Evolutionary conservation across 2,329 filamentous ascomycete species (phyloP).

Genomic region (Keithomyces neogunnii): DNA sequence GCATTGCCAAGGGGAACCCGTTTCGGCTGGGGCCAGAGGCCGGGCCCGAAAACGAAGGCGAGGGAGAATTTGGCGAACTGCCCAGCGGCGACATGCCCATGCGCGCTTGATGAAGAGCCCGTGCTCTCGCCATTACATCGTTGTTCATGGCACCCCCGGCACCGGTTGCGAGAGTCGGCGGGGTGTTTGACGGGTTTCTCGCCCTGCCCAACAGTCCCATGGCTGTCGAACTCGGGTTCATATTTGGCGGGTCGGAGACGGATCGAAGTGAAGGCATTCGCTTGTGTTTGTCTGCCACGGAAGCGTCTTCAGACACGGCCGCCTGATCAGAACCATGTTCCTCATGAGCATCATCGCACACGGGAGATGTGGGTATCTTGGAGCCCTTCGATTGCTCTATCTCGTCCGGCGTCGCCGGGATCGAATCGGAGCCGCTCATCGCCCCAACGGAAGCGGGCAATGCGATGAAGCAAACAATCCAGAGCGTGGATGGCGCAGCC

Average conservation of each 20-base stretch:
- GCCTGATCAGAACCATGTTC: slow-evolving; percentile 31
- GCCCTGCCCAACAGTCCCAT: slow-evolving; percentile 66
- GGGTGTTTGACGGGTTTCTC: slow-evolving; percentile 39
- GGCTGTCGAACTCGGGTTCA: slow-evolving; percentile 79
- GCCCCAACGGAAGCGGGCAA: neutral
- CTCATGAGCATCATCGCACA: slow-evolving; percentile 25
- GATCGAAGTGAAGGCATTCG: slow-evolving; percentile 52
- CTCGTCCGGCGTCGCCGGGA: slow-evolving; percentile 40
- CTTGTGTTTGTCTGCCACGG: slow-evolving; percentile 30
- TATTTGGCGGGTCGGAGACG: slow-evolving; percentile 50
- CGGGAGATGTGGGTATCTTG: slow-evolving; percentile 33
- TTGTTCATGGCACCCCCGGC: slow-evolving; percentile 24
- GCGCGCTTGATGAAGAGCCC: slow-evolving; percentile 37
- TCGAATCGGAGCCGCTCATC: slow-evolving; percentile 25
- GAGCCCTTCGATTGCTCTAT: slow-evolving; percentile 22
- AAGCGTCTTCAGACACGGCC: slow-evolving; percentile 35
- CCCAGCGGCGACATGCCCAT: slow-evolving; percentile 28
- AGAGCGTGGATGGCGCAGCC: slow-evolving; percentile 6
- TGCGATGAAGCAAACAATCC: slow-evolving; percentile 2
- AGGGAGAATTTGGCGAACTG: slow-evolving; percentile 21
- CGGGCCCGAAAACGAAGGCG: slow-evolving; percentile 20
- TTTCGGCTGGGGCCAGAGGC: slow-evolving; percentile 23
- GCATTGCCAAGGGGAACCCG: slow-evolving; percentile 35
- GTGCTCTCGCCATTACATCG: slow-evolving; percentile 38
- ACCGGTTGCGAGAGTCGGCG: slow-evolving; percentile 25